Conservation (phyloP, 805 yeast genomes). For the Yamadazyma ubonensis region DNA sequence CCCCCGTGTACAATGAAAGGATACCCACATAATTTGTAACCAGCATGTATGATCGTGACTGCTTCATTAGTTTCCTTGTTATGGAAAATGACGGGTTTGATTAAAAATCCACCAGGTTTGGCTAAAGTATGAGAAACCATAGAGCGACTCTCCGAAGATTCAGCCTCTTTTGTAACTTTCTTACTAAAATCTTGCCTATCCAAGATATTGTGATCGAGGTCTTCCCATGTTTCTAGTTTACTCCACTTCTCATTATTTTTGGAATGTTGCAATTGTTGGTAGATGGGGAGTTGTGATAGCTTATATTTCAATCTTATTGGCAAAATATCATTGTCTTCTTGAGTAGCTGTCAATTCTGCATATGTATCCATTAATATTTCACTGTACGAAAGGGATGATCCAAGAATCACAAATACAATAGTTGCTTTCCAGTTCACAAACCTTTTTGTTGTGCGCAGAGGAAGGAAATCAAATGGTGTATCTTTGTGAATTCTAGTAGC, state of each 20-base stretch:
- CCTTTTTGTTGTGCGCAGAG: slow-evolving; percentile 18
- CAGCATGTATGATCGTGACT: slow-evolving; percentile 70
- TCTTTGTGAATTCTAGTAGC: slow-evolving; percentile 30
- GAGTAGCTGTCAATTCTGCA: slow-evolving; percentile 22
- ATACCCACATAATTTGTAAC: slow-evolving; percentile 77
- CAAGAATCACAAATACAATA: slow-evolving; percentile 20
- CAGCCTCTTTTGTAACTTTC: slow-evolving; percentile 3
- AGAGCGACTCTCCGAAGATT: slow-evolving; percentile 18
- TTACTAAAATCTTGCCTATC: slow-evolving; percentile 21
- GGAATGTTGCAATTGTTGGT: slow-evolving; percentile 44
- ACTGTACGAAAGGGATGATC: slow-evolving; percentile 26
- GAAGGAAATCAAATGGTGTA: slow-evolving; percentile 32
- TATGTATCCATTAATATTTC: slow-evolving; percentile 27
- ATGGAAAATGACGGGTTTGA: slow-evolving; percentile 68
- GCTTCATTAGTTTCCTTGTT: slow-evolving; percentile 56
- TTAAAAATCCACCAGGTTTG: slow-evolving; percentile 76
- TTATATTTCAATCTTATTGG: slow-evolving; percentile 46
- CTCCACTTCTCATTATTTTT: slow-evolving; percentile 49
- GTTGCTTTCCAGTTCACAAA: slow-evolving; percentile 33
- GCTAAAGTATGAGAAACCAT: slow-evolving; percentile 48
- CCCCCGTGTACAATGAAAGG: slow-evolving; percentile 92
- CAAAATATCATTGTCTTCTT: slow-evolving; percentile 23
- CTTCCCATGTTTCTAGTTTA: slow-evolving; percentile 45
- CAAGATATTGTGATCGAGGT: slow-evolving; percentile 36
- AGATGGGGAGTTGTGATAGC: slow-evolving; percentile 50